Base-by-base conservation (phyloP, 768 basidiomycete genomes). In the Exidia glandulosa region DNA sequence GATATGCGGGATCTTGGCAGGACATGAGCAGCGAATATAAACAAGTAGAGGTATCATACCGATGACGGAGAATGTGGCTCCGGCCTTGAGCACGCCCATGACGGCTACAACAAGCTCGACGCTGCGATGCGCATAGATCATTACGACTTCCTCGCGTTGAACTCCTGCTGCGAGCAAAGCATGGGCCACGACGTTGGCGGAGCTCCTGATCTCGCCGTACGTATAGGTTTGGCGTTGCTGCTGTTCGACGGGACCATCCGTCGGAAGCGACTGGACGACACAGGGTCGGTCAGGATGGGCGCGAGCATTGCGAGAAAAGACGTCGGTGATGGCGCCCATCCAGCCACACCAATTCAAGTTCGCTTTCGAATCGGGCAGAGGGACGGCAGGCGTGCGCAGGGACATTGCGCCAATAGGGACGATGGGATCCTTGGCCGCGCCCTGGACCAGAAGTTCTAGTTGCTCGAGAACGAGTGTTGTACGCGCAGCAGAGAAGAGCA, bases 331-430 rank as follows among this genome's bases (percentile, higher is more conserved):
- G 6, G 95, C 90, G 32, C 95, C 96, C 70, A 94, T 92, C 83
- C 87, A 99, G 57, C 87, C 94, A 72, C 92, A 95, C 95, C 96
- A 99, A 66, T 96, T 82, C 34, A 99, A 81, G 70, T 98, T 87
- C 16, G 83, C 87, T 12, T 82, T 84, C 2, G 95, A 93, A 67
- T 88, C 80, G 0, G 96, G 96, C 3, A 99, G 79, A 55, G 78
- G 77, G 13, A 72, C 75, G 13, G 74, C 70, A 3, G 85, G 76
- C 0, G 91, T 93, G 56, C 93, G 73, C 13, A 98, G 73, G 1
- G 92, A 86, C 13, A 95, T 82, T 1, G 87, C 83, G 4, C 93
- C 92, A 31, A 95, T 80, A 0, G 84, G 76, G 1, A 82, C 77
- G 3, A 86, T 70, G 0, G 90, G 88, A 66, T 86, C 82, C 9